Conservation (phyloP, 345 rosid genomes). For the Fremontodendron californicum region DNA sequence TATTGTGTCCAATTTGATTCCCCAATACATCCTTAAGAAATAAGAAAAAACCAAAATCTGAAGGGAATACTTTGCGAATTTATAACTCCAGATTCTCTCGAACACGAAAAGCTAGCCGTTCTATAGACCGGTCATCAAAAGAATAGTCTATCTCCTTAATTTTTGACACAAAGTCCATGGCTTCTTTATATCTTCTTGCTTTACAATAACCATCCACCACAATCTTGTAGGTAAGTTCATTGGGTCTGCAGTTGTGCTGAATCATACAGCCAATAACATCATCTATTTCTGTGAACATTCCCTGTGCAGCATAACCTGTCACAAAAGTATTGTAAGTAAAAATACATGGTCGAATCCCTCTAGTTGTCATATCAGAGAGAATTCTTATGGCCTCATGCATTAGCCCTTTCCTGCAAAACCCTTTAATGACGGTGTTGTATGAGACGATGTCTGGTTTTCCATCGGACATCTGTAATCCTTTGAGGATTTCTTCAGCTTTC, state of each 20-base stretch:
- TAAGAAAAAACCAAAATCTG: background rate
- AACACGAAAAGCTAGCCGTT: conserved; percentile 56
- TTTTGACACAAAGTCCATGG: conserved; percentile 67
- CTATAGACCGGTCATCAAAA: conserved; percentile 47
- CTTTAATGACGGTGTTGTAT: conserved; percentile 89
- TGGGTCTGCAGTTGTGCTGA: conserved; percentile 62
- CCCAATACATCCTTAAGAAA: background rate
- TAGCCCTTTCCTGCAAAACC: conserved; percentile 79
- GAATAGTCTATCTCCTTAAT: conserved; percentile 52
- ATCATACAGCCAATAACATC: conserved; percentile 70
- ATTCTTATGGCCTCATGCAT: conserved; percentile 80
- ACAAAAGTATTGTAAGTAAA: conserved; percentile 83
- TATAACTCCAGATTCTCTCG: conserved; percentile 46
- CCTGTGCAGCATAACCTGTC: conserved; percentile 60
- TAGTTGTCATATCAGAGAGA: conserved; percentile 64
- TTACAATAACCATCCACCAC: conserved; percentile 83
- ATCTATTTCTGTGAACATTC: conserved; percentile 59
- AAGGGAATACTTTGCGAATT: background rate
- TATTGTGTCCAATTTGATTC: background rate
- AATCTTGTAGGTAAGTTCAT: conserved; percentile 81
- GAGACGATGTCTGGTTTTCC: conserved; percentile 69
- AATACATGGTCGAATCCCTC: conserved; percentile 73
- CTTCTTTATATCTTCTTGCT: conserved; percentile 60
- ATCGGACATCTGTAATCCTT: conserved; percentile 38
- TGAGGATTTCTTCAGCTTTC: conserved; percentile 84